Evolutionary conservation across 352 stramenopile species (phyloP).

Genomic region (Phytophthora foliorum): DNA sequence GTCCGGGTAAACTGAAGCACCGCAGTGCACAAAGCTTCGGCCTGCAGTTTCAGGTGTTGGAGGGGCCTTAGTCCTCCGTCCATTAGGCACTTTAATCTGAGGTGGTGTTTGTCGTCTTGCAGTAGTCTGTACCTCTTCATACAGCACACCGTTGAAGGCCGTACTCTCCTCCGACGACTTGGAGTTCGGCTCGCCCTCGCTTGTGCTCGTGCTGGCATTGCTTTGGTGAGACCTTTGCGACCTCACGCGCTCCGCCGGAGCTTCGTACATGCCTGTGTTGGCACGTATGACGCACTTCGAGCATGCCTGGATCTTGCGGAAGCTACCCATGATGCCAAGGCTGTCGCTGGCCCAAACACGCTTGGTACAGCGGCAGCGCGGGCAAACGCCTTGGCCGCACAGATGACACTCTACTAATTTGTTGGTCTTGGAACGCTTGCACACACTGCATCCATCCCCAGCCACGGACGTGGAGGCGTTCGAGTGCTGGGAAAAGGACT

Average conservation of each 20-base stretch:
- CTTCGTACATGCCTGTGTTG: constrained; percentile 37
- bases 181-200: constrained; percentile 17
- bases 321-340: constrained; percentile 46
- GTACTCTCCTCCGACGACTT: constrained; percentile 1
- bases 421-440: constrained; percentile 23
- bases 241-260: constrained; percentile 24
- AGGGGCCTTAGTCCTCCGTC: constrained; percentile 14
- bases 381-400: constrained; percentile 40
- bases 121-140: constrained; percentile 8
- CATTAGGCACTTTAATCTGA: constrained; percentile 1
- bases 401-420: constrained; percentile 37
- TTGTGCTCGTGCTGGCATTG: constrained; percentile 25
- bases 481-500: constrained; percentile 26
- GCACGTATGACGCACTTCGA: constrained; percentile 51
- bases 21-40: constrained; percentile 26
- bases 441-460: constrained; percentile 28
- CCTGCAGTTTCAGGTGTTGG: constrained; percentile 1
- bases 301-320: constrained; percentile 53
- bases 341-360: constrained; percentile 50
- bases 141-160: constrained; percentile 21
- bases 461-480: constrained; percentile 14
- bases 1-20: constrained; percentile 10
- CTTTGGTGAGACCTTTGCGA: constrained; percentile 30
- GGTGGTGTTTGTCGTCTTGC: constrained; percentile 1
- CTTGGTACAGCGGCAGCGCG: constrained; percentile 43